Evolutionary conservation across 352 stramenopile genomes (phyloP), one percentile per base, ranked within the genome.

Genomic region (Phytophthora multivora): DNA sequence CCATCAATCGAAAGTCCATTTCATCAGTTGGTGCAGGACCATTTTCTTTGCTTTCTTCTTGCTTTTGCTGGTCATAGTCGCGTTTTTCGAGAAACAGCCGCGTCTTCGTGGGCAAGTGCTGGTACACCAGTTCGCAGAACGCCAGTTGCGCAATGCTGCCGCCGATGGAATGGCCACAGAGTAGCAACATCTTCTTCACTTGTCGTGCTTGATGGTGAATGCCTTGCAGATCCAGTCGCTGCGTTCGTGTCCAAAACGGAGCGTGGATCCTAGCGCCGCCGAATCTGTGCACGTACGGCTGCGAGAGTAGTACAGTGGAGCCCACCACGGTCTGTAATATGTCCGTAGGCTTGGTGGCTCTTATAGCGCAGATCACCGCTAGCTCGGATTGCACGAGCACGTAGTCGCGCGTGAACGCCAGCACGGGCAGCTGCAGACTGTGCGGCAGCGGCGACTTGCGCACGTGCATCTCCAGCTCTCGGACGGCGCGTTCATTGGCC

Each of bases 101-200:
- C 42, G 77, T 39, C 30, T 70, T 71, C 2, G 51, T 70, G 0
- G 85, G 83, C 28, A 93, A 77, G 35, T 79, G 69, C 51, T 90
- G 79, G 40, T 90, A 93, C 59, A 90, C 70, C 19, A 93, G 63
- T 60, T 92, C 85, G 16, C 85, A 89, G 7, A 93, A 73, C 5
- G 69, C 83, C n/a, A 95, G 43, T 31, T 93, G 83, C 12, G 87
- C 87, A 61, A 93, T 89, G 52, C 87, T 93, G 7, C 87, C 87
- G 13, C 78, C 82, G 41, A 92, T 89, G n/a, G 87, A 93, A 42
- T 95, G 87, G 2, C 87, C 87, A 49, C 84, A 92, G 13, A 95
- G 56, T 25, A 95, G 33, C 41, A 95, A 53, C 45, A 73, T 82
- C 53, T 95, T 95, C 38, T 79, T 76, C 4, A 51, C 49, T 11